Base-by-base conservation (phyloP, 2,329 filamentous ascomycete genomes). In the Ilyonectria sp. region DNA sequence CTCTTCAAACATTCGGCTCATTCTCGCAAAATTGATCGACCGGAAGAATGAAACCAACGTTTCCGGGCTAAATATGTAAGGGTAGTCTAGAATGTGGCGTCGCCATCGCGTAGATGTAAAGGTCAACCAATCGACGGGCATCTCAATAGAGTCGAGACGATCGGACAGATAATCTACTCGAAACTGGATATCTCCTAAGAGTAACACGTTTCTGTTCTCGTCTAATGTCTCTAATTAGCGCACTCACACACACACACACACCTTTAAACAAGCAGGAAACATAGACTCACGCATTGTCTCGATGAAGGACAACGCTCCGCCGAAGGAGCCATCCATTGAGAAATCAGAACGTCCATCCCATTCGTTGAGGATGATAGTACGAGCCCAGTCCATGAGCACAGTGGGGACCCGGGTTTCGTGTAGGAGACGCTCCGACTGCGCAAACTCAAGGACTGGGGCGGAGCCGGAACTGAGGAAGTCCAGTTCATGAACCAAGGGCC, bases 1-100 rank as follows among this genome's bases (percentile, higher is more conserved):
- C 70, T 90, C 87, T 75, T 96, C 93, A 74, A 91, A 94, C 17
- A 92, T 89, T 65, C 91, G 89, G 71, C 91, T 93, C 95, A 98
- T 98, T 17, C 88, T 88, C 0, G 93, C 90, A 75, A 96, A 94
- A 77, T 97, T 98, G 75, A 97, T 91, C 4, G 94, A 90, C 19
- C 95, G 91, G 78, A 98, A 98, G 78, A 94, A 97, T 0, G 90
- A 90, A 3, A 97, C 91, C 3, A 97, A 82, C 1, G 90, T 89
- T 0, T 91, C 86, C 0, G 91, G 87, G 21, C 87, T 90, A 74
- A 98, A 97, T 0, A 98, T 85, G 76, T 92, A 97, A 0, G 93
- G 90, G 70, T 92, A 94, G 65, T 94, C 91, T 4, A 98, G 83
- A 1, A 98, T 83, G 79, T 98, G 94, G 23, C 91, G 83, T 31